Conservation (phyloP, 1,284 basidiomycete genomes). For the Hypsizygus ulmarius region DNA sequence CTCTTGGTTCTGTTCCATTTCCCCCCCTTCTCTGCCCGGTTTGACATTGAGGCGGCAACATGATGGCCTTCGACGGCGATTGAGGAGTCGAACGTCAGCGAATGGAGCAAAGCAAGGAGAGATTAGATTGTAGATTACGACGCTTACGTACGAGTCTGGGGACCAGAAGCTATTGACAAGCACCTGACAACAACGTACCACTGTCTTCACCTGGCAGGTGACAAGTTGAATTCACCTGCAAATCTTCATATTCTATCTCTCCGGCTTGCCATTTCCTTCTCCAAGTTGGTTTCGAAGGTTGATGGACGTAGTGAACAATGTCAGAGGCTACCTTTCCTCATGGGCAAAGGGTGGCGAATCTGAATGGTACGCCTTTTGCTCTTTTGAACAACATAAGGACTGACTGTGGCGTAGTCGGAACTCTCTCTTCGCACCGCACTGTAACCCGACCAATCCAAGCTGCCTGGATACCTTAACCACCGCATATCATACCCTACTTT, state of each 20-base stretch:
- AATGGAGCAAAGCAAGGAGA: too few relatives aligned
- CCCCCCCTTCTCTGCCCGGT: background rate
- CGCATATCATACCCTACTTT: constrained; percentile 63
- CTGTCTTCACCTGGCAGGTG: background rate
- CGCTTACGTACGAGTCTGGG: too few relatives aligned
- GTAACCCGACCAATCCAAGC: constrained; percentile 49
- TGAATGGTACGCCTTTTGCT: constrained; percentile 50
- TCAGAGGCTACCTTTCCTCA: constrained; percentile 43
- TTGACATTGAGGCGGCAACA: too few relatives aligned
- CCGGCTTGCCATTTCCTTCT: constrained; percentile 1
- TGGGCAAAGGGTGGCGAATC: constrained; percentile 59
- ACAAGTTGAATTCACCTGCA: background rate
- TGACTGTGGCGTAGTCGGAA: constrained; percentile 45
- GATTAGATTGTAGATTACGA: too few relatives aligned
- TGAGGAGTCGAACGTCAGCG: too few relatives aligned
- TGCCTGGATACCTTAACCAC: constrained; percentile 56
- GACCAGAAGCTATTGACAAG: constrained; percentile 4
- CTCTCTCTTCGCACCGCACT: constrained; percentile 54
- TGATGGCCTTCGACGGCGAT: too few relatives aligned
- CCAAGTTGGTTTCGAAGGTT: background rate
- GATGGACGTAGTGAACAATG: constrained; percentile 54
- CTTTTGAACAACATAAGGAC: constrained; percentile 4
- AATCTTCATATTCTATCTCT: constrained; percentile 11
- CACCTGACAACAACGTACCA: constrained; percentile 4
- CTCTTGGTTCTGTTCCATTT: constrained; percentile 1